Evolutionary conservation across 1,284 basidiomycete genomes (phyloP).

Genomic region (Phylloboletellus chloephorus): DNA sequence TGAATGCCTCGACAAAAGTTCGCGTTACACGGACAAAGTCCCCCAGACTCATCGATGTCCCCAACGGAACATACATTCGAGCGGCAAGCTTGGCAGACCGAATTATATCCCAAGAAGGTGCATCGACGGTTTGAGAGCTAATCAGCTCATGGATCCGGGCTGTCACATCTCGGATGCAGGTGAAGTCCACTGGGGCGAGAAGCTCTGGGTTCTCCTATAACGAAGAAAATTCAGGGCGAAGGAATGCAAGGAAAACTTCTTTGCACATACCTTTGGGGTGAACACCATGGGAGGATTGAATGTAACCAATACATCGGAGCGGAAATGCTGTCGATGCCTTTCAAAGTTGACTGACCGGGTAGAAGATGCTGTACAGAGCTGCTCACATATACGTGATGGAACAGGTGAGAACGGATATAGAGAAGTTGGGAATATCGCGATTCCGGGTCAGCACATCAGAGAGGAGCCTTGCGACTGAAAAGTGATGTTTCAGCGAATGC

Average conservation of each 20-base stretch:
- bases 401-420: constrained; percentile 68
- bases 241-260: background rate
- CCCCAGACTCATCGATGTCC: constrained; percentile 74
- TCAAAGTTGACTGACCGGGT: constrained; percentile 1
- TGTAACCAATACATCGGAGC: constrained; percentile 79
- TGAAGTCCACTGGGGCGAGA: constrained; percentile 59
- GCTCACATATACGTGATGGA: constrained; percentile 78
- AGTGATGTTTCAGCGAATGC: constrained; percentile 5
- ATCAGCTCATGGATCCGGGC: constrained; percentile 61
- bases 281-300: constrained; percentile 73
- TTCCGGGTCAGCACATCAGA: constrained; percentile 75
- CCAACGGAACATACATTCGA: constrained; percentile 76
- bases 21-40: constrained; percentile 74
- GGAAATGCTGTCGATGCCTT: constrained; percentile 68
- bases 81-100: constrained; percentile 71
- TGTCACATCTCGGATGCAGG: constrained; percentile 57
- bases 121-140: constrained; percentile 70
- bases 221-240: background rate
- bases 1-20: constrained; percentile 73
- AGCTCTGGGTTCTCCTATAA: constrained; percentile 65
- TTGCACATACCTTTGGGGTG: constrained; percentile 47
- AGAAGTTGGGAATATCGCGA: constrained; percentile 60
- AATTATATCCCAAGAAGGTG: constrained; percentile 76
- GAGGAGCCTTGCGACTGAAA: constrained; percentile 68
- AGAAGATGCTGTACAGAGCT: background rate